Evolutionary conservation across 73 alveolate genomes (phyloP).

Genomic region (Paramecium bursaria): DNA sequence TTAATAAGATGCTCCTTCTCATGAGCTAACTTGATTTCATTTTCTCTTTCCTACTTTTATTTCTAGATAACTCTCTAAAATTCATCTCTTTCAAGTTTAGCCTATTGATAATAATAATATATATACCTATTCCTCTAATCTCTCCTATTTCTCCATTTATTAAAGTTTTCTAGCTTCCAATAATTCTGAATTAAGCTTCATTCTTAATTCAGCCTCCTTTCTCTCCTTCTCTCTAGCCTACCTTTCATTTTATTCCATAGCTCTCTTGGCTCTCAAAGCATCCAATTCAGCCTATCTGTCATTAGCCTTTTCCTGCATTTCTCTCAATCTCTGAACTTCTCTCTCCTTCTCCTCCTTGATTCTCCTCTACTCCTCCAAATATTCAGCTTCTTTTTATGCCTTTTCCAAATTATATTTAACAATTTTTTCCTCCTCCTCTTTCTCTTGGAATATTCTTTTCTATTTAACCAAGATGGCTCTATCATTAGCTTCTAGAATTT

Average conservation of each 20-base stretch:
- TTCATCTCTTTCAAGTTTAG: conserved; percentile 89
- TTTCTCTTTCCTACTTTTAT: conserved; percentile 85
- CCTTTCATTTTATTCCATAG: conserved; percentile 90
- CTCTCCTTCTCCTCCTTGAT: conserved; percentile 88
- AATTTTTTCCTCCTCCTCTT: conserved; percentile 84
- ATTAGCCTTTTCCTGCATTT: conserved; percentile 86
- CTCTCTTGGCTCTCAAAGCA: conserved; percentile 92
- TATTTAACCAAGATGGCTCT: conserved; percentile 81
- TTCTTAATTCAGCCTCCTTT: conserved; percentile 78
- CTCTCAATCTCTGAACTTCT: conserved; percentile 91
- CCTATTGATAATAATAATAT: conserved; percentile 55
- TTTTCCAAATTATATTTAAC: conserved; percentile 82
- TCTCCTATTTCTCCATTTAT: conserved; percentile 72
- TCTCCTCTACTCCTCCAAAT: conserved; percentile 79
- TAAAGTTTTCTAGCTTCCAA: conserved; percentile 77
- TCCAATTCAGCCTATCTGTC: conserved; percentile 92
- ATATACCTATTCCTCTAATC: conserved; percentile 71
- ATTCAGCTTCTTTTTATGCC: conserved; percentile 88
- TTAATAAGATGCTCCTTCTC: conserved; percentile 73
- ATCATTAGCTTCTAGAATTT: conserved; percentile 82
- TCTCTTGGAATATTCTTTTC: conserved; percentile 78
- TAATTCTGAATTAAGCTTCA: conserved; percentile 83
- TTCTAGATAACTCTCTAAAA: conserved; percentile 80
- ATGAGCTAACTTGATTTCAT: conserved; percentile 75
- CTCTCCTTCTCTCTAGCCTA: conserved; percentile 87